Conservation (phyloP, 176 grass and related monocot species). For the Lolium perenne region DNA sequence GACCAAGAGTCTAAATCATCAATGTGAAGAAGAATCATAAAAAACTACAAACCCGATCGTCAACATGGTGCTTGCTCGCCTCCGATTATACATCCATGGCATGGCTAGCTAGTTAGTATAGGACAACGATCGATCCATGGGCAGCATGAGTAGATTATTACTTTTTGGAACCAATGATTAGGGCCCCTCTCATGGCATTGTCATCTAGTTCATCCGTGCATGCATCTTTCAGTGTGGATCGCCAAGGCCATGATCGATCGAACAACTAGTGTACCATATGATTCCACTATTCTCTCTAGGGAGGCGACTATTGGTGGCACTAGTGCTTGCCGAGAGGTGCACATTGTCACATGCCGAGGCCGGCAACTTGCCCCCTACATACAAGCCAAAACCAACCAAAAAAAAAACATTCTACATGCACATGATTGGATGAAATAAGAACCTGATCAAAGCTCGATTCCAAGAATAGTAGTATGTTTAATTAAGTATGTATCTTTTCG, state of each 20-base stretch:
- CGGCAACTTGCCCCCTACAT: constrained; percentile 7
- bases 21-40: not conserved
- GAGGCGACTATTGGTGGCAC: constrained; percentile 6
- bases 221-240: not conserved
- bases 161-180: constrained; percentile 35
- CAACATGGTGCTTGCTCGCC: not conserved
- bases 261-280: not conserved
- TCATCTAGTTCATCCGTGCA: not conserved
- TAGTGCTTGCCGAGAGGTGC: constrained; percentile 8
- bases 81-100: not conserved
- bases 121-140: not conserved
- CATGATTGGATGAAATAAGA: not conserved
- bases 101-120: not conserved
- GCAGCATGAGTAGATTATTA: not conserved
- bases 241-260: not conserved
- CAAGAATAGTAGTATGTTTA: too few relatives aligned
- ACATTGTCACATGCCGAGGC: constrained; percentile 58
- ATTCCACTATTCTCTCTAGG: not conserved
- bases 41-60: not conserved
- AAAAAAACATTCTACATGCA: not conserved
- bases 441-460: too few relatives aligned
- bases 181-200: not conserved
- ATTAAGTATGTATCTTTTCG: too few relatives aligned
- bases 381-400: not conserved
- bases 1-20: not conserved